Conservation (phyloP, 2,329 filamentous ascomycete genomes). For the Chaetomiaceae sp. region DNA sequence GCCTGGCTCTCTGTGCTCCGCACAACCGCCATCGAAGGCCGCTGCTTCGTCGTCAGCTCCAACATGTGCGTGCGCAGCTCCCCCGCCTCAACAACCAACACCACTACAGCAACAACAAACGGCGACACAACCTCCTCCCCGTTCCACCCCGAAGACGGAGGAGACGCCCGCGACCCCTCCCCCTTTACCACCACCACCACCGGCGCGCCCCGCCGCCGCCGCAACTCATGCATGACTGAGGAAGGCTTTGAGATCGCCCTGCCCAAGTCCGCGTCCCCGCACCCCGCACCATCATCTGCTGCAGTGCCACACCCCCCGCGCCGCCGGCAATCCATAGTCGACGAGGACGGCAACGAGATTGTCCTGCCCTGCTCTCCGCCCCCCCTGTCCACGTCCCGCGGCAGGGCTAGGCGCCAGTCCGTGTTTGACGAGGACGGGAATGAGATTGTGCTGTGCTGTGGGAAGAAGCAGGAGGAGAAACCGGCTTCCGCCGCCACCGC, state of each 20-base stretch:
- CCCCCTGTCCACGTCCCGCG: background rate
- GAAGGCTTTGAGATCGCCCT: constrained; percentile 47
- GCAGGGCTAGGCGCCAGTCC: constrained; percentile 34
- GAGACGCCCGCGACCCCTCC: constrained; percentile 34
- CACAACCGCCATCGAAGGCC: constrained; percentile 74
- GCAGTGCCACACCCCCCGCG: constrained; percentile 24
- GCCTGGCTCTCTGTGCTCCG: constrained; percentile 80
- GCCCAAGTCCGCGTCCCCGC: constrained; percentile 27
- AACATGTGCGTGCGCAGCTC: constrained; percentile 71
- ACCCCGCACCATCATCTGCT: too few species aligned
- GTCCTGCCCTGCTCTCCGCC: constrained; percentile 22
- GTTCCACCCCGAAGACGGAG: background rate
- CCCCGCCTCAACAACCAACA: too few species aligned
- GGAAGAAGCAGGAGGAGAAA: background rate
- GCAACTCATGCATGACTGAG: constrained; percentile 41
- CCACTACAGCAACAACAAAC: constrained; percentile 1
- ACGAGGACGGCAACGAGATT: constrained; percentile 48
- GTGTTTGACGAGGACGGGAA: constrained; percentile 50
- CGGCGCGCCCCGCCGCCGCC: constrained; percentile 21
- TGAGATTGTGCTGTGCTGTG: constrained; percentile 35
- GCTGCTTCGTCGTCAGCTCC: constrained; percentile 78
- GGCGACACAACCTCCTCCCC: background rate
- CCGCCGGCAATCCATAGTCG: constrained; percentile 42
- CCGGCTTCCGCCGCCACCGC: background rate
- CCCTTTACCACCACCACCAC: background rate